A percentile compares a stretch with the other conserved stretches of the same genome.
These are phyloP conservation scores for Brassica cretica DNA, from an alignment of 345 rosid genomes.

Conservation along the genomic window DNA sequence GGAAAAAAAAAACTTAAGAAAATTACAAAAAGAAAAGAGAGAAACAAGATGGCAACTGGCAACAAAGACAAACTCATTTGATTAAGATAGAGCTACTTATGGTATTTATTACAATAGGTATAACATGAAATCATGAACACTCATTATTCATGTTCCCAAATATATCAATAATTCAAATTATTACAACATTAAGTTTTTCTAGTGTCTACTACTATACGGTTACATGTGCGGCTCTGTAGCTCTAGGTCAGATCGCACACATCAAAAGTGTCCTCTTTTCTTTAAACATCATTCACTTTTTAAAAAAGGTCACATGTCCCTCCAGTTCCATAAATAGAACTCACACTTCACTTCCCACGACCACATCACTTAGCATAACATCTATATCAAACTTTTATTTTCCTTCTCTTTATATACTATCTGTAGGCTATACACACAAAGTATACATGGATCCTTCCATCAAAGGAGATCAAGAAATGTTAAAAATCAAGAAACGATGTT, in stretches of 20 bases:
- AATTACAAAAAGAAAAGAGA: neutral
- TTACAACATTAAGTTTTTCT: constrained; percentile 4
- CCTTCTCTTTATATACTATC: constrained; percentile 22
- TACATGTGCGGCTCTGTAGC: constrained; percentile 39
- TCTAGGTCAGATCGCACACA: constrained; percentile 45
- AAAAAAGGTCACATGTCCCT: constrained; percentile 34
- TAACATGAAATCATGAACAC: constrained; percentile 40
- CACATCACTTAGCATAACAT: constrained; percentile 27
- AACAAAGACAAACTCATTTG: constrained; percentile 39
- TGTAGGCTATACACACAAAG: constrained; percentile 18
- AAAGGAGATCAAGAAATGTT: constrained; percentile 22
- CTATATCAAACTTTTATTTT: constrained; percentile 20
- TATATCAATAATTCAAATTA: constrained; percentile 29
- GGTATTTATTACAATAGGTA: constrained; percentile 21
- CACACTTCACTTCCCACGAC: constrained; percentile 41
- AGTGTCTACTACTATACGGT: constrained; percentile 36
- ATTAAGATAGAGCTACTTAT: constrained; percentile 40
- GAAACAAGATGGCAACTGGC: constrained; percentile 8
- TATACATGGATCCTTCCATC: constrained; percentile 24
- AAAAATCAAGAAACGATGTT: constrained; percentile 15
- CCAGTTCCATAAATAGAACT: constrained; percentile 38
- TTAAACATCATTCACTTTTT: constrained; percentile 31
- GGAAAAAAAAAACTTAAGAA: neutral
- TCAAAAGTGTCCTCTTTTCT: constrained; percentile 37
- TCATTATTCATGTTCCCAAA: constrained; percentile 22